Base-by-base conservation (phyloP, 306 rosid genomes). In the Fragaria vesca region DNA sequence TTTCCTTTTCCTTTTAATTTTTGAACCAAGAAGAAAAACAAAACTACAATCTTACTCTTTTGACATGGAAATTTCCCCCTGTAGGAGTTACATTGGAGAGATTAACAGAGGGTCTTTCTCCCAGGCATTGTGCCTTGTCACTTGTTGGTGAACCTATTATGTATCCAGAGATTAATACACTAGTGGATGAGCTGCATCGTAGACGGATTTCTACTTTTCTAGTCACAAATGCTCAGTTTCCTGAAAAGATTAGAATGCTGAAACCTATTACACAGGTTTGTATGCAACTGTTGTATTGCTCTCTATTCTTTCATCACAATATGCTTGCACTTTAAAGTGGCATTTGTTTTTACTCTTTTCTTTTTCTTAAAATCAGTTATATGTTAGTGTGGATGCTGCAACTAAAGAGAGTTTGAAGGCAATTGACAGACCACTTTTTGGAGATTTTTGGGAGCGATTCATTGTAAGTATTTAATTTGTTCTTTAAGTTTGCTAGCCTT, bases 131-230 rank as follows among this genome's bases (percentile, higher is more conserved):
- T 87, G 99, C 99, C 74, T 81, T 95, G 74, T 95, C 99, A 32
- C 97, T 95, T 87, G 99, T 95, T 81, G 99, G 99, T 55, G 99
- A 95, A 83, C 99, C 97, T 26, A 95, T 95, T 47, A 95, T 95
- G 97, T 95, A 95, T 80, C 99, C 99, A 16, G 97, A 93, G 90
- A 95, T 95, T 69, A 93, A 95, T 78, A 28, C 89, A 69, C 97
- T 95, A 24, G 88, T 95, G 70, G 97, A 91, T 84, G 99, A 93
- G 85, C 88, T 95, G 80, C 97, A 95, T 72, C 86, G 36, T 43
- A 85, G 97, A 77, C 86, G 89, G 66, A 93, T 95, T 78, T 95
- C 99, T 67, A 95, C 99, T 70, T 95, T 95, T 83, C 87, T 95
- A 43, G 97, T 95, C 40, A 95, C 99, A 75, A 95, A 95, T 86